Percentiles rank a stretch among this genome's conserved stretches.
These are phyloP conservation scores for Grifola frondosa DNA, from an alignment of 1,284 basidiomycete species.

Conservation along the genomic window DNA sequence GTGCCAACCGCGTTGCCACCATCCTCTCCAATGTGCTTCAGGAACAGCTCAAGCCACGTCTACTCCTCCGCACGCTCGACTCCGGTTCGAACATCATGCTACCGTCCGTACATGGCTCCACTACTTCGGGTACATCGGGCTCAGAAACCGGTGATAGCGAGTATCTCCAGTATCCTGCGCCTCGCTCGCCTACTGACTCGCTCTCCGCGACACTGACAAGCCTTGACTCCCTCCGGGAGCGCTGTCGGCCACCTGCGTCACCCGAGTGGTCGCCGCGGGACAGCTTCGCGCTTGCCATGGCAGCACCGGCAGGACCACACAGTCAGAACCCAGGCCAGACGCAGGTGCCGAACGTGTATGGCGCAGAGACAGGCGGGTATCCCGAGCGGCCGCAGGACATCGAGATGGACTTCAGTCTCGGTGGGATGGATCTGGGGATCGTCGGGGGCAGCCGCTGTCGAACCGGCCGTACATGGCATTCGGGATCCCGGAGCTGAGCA, in stretches of 20 bases:
- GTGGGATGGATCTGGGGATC: slow-evolving; percentile 22
- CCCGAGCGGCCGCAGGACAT: slow-evolving; percentile 13
- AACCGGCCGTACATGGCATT: slow-evolving; percentile 26
- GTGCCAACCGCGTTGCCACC: slow-evolving; percentile 47
- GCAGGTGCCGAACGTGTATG: not conserved
- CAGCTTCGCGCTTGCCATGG: slow-evolving; percentile 7
- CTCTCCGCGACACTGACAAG: slow-evolving; percentile 16
- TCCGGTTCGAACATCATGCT: slow-evolving; percentile 20
- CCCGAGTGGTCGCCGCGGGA: slow-evolving; percentile 13
- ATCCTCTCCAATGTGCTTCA: slow-evolving; percentile 38
- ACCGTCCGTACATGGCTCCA: not conserved
- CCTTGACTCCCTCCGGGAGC: slow-evolving; percentile 19
- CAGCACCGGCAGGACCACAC: slow-evolving; percentile 2
- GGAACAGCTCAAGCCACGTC: slow-evolving; percentile 32
- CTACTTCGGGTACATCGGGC: too few relatives aligned
- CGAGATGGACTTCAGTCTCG: slow-evolving; percentile 26
- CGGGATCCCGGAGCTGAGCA: slow-evolving; percentile 23
- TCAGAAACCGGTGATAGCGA: too few relatives aligned
- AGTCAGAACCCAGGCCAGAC: not conserved
- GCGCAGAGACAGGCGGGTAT: slow-evolving; percentile 1
- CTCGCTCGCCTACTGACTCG: slow-evolving; percentile 3
- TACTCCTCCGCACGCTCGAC: slow-evolving; percentile 29
- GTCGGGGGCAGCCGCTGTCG: slow-evolving; percentile 22
- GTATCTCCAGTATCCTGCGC: slow-evolving; percentile 1
- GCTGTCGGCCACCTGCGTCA: slow-evolving; percentile 14